Conservation (phyloP, 2,329 filamentous ascomycete genomes). For the Ascochyta koolunga region DNA sequence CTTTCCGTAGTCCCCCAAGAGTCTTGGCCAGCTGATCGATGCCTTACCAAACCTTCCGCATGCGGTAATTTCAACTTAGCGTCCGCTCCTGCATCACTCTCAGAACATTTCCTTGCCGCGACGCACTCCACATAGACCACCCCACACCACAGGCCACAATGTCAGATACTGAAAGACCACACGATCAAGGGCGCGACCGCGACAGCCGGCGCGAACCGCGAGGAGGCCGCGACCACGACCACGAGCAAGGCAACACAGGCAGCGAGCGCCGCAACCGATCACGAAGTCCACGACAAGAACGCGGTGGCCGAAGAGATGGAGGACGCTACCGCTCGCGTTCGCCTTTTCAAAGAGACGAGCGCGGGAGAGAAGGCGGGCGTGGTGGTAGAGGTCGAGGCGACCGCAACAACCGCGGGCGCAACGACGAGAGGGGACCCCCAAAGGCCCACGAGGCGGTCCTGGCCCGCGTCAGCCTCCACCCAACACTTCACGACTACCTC, state of each 20-base stretch:
- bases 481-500: not conserved
- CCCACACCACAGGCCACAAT: slow-evolving; percentile 13
- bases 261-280: slow-evolving; percentile 40
- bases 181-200: slow-evolving; percentile 32
- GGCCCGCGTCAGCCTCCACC: slow-evolving; percentile 15
- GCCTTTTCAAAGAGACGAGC: slow-evolving; percentile 30
- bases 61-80: not conserved
- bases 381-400: slow-evolving; percentile 22
- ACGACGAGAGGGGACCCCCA: slow-evolving; percentile 25
- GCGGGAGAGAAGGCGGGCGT: slow-evolving; percentile 24
- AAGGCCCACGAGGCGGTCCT: slow-evolving; percentile 32
- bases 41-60: slow-evolving; percentile 1
- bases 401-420: slow-evolving; percentile 9
- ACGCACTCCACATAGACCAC: not conserved
- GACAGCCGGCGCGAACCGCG: slow-evolving; percentile 27
- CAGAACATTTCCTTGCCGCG: not conserved
- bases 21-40: not conserved
- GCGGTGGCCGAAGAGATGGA: slow-evolving; percentile 30
- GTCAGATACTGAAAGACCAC: slow-evolving; percentile 36
- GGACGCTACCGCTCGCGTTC: slow-evolving; percentile 38
- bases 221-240: slow-evolving; percentile 24
- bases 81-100: not conserved
- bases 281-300: slow-evolving; percentile 41
- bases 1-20: too few species aligned
- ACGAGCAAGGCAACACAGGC: slow-evolving; percentile 26